Evolutionary conservation across 2,329 filamentous ascomycete genomes (phyloP), one percentile per base, ranked within the genome.

Genomic region (Scytalidium sp.): DNA sequence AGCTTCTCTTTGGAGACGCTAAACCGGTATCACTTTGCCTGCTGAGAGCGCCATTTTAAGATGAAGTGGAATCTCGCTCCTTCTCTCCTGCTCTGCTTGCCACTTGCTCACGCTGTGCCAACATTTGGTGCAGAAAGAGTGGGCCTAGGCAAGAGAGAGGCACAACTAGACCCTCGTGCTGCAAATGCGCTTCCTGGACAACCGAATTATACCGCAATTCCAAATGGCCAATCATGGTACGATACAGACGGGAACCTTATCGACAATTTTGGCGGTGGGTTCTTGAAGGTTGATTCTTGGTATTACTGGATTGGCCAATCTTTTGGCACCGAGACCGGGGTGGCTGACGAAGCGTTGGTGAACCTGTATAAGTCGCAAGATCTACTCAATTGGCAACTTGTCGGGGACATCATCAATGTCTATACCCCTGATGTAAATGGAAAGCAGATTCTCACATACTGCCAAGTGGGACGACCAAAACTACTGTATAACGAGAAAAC

Each of bases 381-480:
- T 25, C 23, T 49, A 4, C 19, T 49, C 10, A 49, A 49, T 40
- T 49, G 46, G 46, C 9, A 49, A 23, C 43, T 44, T n/a, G 19
- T 49, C 11, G 41, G 11, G 10, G 15, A 8, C 9, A 7, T 22
- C 8, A 49, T 49, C 41, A 46, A 15, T 11, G 46, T 49, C 10
- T 45, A 49, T 22, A 49, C 46, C n/a, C 41, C 46, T n/a, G 46
- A 49, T 27, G 46, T 49, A 15, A 45, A 49, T 27, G 46, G 46
- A 15, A 49, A 44, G 40, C 41, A 45, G 19, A 20, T 19, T 19
- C 22, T 49, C 13, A 45, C 21, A 15, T 49, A 49, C 40, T 45
- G 46, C 25, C 17, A 23, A 20, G 15, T 46, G 9, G 17, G 44
- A 22, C 46, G 46, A 8, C 46, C 46, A 25, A 49, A 49, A 40